phyloP scores from a whole-genome alignment of 169 alveolate genomes.

The Sarcocystis neurona region DNA sequence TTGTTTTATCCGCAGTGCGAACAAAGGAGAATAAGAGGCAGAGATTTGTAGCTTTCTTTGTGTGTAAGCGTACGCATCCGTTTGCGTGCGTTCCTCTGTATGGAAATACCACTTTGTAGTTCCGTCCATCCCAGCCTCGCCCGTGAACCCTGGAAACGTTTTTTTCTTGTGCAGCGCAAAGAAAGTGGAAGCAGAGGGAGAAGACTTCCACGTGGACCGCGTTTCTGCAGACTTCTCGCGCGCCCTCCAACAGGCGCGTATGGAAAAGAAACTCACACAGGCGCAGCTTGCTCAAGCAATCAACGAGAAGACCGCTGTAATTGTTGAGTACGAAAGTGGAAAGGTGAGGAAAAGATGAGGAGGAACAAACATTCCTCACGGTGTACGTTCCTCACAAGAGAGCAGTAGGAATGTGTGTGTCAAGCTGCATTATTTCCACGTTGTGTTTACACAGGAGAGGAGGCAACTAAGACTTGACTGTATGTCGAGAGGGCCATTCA shows the following conservation, averaged over 20 bases:
- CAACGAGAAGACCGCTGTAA: constrained; percentile 73
- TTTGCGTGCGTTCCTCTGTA: too few species aligned
- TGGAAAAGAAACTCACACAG: constrained; percentile 70
- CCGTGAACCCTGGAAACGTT: too few species aligned
- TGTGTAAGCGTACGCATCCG: too few species aligned
- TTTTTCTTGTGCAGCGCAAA: constrained; percentile 60
- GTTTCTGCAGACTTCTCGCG: constrained; percentile 72
- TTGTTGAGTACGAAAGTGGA: constrained; percentile 71
- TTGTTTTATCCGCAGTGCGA: not conserved
- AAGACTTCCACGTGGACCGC: constrained; percentile 68
- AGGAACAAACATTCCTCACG: not conserved
- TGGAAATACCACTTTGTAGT: too few species aligned
- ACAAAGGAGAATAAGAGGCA: too few species aligned
- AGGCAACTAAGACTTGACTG: too few species aligned
- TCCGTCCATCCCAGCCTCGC: too few species aligned
- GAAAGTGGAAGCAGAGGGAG: constrained; percentile 71
- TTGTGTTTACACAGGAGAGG: too few species aligned
- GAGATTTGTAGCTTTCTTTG: too few species aligned
- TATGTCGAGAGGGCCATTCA: too few species aligned
- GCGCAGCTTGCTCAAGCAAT: constrained; percentile 73
- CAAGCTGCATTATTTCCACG: too few species aligned
- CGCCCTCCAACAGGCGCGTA: constrained; percentile 71
- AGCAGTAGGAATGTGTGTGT: too few species aligned
- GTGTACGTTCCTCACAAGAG: not conserved
- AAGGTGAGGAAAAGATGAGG: constrained; percentile 32